Conservation (phyloP, 441 rosid species). For the Pelargonium myrrhifolium region DNA sequence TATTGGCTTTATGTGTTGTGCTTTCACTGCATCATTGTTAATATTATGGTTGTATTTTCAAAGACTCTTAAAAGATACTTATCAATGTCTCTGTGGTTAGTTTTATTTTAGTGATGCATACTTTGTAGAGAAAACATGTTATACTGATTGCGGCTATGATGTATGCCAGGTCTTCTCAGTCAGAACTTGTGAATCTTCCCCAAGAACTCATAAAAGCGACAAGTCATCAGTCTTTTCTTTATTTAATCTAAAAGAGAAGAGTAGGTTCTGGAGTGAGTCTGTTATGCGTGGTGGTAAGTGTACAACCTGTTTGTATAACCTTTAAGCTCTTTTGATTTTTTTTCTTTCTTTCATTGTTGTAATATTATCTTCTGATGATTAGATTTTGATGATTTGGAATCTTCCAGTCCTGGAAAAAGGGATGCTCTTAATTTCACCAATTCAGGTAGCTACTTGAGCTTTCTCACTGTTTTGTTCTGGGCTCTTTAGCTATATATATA, state of each 20-base stretch:
- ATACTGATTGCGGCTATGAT: conserved; percentile 12
- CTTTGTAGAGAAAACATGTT: conserved; percentile 1
- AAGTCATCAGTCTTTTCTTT: conserved; percentile 70
- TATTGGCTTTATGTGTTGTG: not conserved
- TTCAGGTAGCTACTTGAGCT: conserved; percentile 50
- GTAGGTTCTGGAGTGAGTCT: conserved; percentile 90
- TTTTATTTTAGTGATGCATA: not conserved
- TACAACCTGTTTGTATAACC: not conserved
- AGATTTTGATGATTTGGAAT: conserved; percentile 73
- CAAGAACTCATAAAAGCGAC: conserved; percentile 30
- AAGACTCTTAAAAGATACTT: not conserved
- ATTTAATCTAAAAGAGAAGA: conserved; percentile 78
- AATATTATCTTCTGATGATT: conserved; percentile 17
- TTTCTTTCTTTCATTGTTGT: not conserved
- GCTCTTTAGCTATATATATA: not conserved
- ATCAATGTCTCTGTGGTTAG: not conserved
- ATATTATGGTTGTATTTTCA: not conserved
- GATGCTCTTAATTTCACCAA: conserved; percentile 66
- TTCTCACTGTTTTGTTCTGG: conserved; percentile 1
- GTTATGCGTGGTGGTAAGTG: conserved; percentile 58
- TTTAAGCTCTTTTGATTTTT: not conserved
- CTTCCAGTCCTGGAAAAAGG: conserved; percentile 41
- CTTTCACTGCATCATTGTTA: conserved; percentile 1
- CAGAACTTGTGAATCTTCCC: conserved; percentile 31
- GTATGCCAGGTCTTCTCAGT: conserved; percentile 33